Evolutionary conservation across 2,329 filamentous ascomycete species (phyloP).

Genomic region (Elsinoe batatas): DNA sequence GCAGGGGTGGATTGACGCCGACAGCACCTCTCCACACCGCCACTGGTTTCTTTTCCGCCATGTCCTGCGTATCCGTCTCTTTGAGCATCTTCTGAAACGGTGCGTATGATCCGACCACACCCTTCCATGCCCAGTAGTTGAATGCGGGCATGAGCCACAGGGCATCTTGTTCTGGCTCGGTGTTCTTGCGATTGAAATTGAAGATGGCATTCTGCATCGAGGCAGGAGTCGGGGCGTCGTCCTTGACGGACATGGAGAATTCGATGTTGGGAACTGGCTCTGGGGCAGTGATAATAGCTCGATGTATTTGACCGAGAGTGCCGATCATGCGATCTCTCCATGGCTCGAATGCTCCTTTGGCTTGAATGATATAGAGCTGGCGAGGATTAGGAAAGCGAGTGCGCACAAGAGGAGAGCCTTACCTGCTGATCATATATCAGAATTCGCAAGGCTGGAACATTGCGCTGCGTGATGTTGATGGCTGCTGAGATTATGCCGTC

Average conservation of each 20-base stretch:
- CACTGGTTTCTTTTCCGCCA: slow-evolving; percentile 13
- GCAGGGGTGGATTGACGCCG: slow-evolving; percentile 21
- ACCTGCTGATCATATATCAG: slow-evolving; percentile 13
- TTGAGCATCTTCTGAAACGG: slow-evolving; percentile 6
- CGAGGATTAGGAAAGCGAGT: not conserved
- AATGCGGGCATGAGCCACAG: slow-evolving; percentile 45
- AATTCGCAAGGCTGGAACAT: slow-evolving; percentile 11
- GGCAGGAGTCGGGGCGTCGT: slow-evolving; percentile 9
- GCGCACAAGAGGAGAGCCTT: slow-evolving; percentile 10
- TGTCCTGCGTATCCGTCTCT: not conserved
- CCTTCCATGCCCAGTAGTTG: slow-evolving; percentile 39
- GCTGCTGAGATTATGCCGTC: not conserved
- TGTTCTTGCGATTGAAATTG: slow-evolving; percentile 17
- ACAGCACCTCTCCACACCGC: slow-evolving; percentile 25
- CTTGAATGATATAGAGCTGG: slow-evolving; percentile 14
- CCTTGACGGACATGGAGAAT: slow-evolving; percentile 43
- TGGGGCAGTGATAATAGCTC: slow-evolving; percentile 33
- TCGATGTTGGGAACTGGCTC: slow-evolving; percentile 41
- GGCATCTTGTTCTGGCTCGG: slow-evolving; percentile 28
- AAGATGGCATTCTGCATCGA: slow-evolving; percentile 18
- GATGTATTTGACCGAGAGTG: slow-evolving; percentile 35
- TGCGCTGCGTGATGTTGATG: slow-evolving; percentile 6
- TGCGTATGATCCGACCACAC: not conserved
- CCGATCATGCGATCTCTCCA: slow-evolving; percentile 13
- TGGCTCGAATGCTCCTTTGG: slow-evolving; percentile 1